Evolutionary conservation across 768 basidiomycete genomes (phyloP).

Genomic region (Coprinopsis cinerea): DNA sequence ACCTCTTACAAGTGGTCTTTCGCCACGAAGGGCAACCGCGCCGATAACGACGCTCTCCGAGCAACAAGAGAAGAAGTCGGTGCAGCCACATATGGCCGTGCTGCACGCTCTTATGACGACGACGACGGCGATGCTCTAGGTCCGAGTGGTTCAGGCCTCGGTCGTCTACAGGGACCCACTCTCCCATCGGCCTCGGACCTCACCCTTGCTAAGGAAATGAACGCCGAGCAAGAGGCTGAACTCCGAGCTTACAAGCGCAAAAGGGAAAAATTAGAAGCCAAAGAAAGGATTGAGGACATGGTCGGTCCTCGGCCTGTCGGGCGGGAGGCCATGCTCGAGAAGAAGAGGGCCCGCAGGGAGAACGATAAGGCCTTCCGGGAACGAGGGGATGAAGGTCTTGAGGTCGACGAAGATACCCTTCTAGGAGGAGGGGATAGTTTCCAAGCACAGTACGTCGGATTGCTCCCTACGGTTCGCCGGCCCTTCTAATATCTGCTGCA

Average conservation of each 20-base stretch:
- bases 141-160: conserved; percentile 15
- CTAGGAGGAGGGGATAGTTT: conserved; percentile 85
- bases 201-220: conserved; percentile 60
- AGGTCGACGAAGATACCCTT: conserved; percentile 72
- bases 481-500: conserved; percentile 23
- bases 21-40: conserved; percentile 56
- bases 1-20: conserved; percentile 90
- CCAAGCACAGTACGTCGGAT: conserved; percentile 55
- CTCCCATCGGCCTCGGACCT: conserved; percentile 67
- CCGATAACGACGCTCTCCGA: conserved; percentile 53
- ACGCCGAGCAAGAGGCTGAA: conserved; percentile 42
- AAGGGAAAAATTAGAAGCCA: conserved; percentile 56
- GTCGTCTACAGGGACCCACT: conserved; percentile 52
- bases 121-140: not conserved
- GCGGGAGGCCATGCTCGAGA: conserved; percentile 80
- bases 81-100: conserved; percentile 37
- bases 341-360: conserved; percentile 72
- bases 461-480: conserved; percentile 3
- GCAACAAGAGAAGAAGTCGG: conserved; percentile 55
- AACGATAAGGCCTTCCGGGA: conserved; percentile 67
- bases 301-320: conserved; percentile 80
- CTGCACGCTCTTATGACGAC: not conserved
- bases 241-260: conserved; percentile 60
- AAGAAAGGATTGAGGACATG: conserved; percentile 68
- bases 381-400: conserved; percentile 71